Percentiles rank a stretch among this genome's conserved stretches.
Conservation (phyloP, 352 stramenopile genomes). For the Discostella stelligera region DNA sequence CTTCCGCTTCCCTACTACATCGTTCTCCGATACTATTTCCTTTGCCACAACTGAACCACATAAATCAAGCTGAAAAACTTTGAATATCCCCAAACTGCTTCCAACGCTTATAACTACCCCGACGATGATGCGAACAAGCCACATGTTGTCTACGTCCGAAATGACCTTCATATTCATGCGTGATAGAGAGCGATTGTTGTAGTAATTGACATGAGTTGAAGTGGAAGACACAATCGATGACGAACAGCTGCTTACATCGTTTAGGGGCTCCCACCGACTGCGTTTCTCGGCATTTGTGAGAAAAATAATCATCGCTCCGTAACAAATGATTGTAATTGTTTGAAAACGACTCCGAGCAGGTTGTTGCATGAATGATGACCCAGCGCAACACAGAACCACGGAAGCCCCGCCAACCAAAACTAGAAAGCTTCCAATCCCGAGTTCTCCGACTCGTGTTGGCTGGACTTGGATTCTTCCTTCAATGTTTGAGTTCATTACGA, state of each 20-base stretch:
- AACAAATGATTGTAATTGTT: neutral
- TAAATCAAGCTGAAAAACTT: constrained; percentile 5
- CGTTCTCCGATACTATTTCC: constrained; percentile 3
- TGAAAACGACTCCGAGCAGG: neutral
- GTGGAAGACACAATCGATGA: neutral
- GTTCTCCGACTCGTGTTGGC: constrained; percentile 1
- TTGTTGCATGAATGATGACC: constrained; percentile 1
- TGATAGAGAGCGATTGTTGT: neutral
- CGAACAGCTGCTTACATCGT: neutral
- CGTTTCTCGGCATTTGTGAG: constrained; percentile 1
- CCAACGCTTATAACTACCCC: neutral
- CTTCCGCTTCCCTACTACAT: neutral
- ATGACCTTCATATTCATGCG: neutral
- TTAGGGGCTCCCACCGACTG: constrained; percentile 2
- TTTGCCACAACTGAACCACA: constrained; percentile 1
- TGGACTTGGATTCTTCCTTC: neutral
- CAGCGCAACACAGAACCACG: neutral
- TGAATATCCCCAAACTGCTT: constrained; percentile 3
- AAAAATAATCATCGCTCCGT: neutral
- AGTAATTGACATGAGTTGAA: neutral
- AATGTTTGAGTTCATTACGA: neutral
- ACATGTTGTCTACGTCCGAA: constrained; percentile 9
- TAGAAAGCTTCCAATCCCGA: constrained; percentile 8
- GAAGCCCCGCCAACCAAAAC: constrained; percentile 1
- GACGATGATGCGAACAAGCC: constrained; percentile 9